Evolutionary conservation across 805 yeast species (phyloP).

Genomic region (Pichia kluyveri): DNA sequence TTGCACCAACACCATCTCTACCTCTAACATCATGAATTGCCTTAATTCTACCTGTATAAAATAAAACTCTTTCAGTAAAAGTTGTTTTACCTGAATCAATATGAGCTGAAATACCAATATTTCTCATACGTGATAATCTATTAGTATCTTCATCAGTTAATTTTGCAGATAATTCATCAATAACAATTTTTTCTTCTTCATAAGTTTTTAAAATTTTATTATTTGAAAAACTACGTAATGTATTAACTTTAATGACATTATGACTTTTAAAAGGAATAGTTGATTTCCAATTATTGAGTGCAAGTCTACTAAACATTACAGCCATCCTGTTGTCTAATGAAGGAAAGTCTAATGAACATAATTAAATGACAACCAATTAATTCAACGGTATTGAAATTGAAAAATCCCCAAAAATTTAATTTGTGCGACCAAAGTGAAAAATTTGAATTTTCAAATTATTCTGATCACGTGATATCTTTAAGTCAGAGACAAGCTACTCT

Average conservation of each 20-base stretch:
- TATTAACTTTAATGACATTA: not conserved
- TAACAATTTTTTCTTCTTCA: constrained; percentile 64
- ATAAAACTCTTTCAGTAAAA: constrained; percentile 93
- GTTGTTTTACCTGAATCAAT: constrained; percentile 98
- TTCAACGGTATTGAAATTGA: too few relatives aligned
- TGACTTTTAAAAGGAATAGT: too few relatives aligned
- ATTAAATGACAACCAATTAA: too few relatives aligned
- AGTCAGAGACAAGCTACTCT: too few relatives aligned
- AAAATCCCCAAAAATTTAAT: too few relatives aligned
- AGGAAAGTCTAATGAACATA: too few relatives aligned
- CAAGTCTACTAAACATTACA: constrained; percentile 3
- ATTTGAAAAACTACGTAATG: constrained; percentile 26
- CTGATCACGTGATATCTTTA: too few relatives aligned
- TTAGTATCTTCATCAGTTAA: constrained; percentile 44
- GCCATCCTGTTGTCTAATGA: not conserved
- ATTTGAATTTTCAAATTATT: too few relatives aligned
- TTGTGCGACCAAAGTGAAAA: too few relatives aligned
- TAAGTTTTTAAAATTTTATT: constrained; percentile 32
- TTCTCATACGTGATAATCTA: constrained; percentile 59
- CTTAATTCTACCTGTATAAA: constrained; percentile 93
- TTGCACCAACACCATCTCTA: constrained; percentile 95
- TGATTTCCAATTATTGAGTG: constrained; percentile 2
- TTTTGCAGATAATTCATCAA: constrained; percentile 45
- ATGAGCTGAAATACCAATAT: constrained; percentile 96
- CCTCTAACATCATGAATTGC: constrained; percentile 97